phyloP scores from a whole-genome alignment of 306 rosid genomes.

The Fragaria nilgerrensis region DNA sequence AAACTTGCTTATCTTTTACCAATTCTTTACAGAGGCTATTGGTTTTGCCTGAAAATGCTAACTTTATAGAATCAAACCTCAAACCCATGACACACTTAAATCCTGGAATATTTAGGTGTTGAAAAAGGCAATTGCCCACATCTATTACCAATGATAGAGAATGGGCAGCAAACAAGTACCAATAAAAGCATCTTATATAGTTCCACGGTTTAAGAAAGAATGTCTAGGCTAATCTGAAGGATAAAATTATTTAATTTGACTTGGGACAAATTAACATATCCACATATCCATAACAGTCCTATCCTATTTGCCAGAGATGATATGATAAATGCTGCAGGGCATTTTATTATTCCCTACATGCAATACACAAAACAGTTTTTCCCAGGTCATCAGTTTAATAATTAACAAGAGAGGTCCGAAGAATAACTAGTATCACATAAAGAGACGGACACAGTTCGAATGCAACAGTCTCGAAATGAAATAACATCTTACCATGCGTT shows the following conservation, averaged over 20 bases:
- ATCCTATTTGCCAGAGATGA: background rate
- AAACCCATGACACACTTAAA: background rate
- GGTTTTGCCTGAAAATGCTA: background rate
- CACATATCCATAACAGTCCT: background rate
- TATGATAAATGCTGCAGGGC: background rate
- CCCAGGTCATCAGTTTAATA: background rate
- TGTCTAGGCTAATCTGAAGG: background rate
- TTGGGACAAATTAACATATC: background rate
- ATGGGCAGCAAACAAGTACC: background rate
- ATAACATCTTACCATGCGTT: conserved; percentile 53
- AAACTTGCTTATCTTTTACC: background rate
- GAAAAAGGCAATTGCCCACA: background rate
- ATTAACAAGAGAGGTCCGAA: background rate
- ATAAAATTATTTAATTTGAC: background rate
- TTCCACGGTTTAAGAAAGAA: background rate
- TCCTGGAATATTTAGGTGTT: background rate
- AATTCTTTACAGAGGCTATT: background rate
- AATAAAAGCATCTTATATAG: background rate
- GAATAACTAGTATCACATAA: background rate
- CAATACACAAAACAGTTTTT: background rate
- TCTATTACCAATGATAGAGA: background rate
- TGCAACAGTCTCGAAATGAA: background rate
- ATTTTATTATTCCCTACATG: background rate
- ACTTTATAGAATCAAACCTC: conserved; percentile 5
- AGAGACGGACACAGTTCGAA: background rate